Evolutionary conservation across 148 eudicot genomes (phyloP).

Genomic region (Pharnaceum exiguum): DNA sequence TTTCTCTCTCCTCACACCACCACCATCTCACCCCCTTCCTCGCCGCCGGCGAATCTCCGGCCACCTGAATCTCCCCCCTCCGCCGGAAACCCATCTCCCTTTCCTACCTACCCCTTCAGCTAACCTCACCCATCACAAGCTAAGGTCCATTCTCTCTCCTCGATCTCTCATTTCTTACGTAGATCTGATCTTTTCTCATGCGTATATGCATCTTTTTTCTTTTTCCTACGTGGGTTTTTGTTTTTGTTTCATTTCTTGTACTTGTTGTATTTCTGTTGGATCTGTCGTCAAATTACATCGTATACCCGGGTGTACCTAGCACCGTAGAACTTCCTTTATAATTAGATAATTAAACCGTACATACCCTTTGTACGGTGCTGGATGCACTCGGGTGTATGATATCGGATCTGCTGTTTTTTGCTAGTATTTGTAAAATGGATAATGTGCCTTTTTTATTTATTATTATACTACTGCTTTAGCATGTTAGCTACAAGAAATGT

Average conservation of each 20-base stretch:
- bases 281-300: background rate
- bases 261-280: background rate
- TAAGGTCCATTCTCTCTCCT: background rate
- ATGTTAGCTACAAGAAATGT: too few species aligned
- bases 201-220: background rate
- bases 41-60: conserved; percentile 17
- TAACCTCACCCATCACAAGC: conserved; percentile 1
- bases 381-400: background rate
- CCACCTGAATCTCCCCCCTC: conserved; percentile 1
- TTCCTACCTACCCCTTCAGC: background rate
- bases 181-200: conserved; percentile 26
- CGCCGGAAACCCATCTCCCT: conserved; percentile 2
- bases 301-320: too few species aligned
- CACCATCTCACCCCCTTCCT: background rate
- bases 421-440: background rate
- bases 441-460: conserved; percentile 1
- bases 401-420: background rate
- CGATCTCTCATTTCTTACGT: conserved; percentile 12
- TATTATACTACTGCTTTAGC: too few species aligned
- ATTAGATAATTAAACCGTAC: too few species aligned
- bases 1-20: conserved; percentile 1
- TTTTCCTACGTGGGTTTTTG: background rate
- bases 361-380: too few species aligned
- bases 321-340: too few species aligned
- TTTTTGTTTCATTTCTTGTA: background rate